phyloP scores from a whole-genome alignment of 345 rosid species.

The Rhodamnia argentea region DNA sequence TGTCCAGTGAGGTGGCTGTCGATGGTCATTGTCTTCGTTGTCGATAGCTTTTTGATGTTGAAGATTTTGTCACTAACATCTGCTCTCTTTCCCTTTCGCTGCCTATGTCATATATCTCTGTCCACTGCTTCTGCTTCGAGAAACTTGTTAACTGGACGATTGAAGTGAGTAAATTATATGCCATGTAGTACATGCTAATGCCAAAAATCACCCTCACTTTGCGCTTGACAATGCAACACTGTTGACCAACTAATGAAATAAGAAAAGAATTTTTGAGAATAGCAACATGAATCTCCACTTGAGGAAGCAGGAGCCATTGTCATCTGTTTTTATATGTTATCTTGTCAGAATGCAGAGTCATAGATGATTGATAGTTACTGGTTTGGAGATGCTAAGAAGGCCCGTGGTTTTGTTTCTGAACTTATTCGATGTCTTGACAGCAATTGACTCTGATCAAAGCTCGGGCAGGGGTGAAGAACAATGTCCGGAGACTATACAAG shows the following conservation, averaged over 20 bases:
- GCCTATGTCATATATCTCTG: not conserved
- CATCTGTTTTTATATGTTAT: not conserved
- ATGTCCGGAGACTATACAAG: slow-evolving; percentile 60
- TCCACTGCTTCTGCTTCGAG: not conserved
- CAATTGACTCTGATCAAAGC: slow-evolving; percentile 79
- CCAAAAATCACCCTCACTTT: not conserved
- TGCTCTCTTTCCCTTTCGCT: not conserved
- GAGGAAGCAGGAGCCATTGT: not conserved
- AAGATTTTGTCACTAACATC: not conserved
- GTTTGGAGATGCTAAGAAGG: not conserved
- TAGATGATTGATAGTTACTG: not conserved
- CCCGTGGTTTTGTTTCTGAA: not conserved
- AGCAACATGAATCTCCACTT: not conserved
- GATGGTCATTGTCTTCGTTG: not conserved
- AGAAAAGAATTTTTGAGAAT: not conserved
- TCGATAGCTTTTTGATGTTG: not conserved
- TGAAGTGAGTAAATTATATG: not conserved
- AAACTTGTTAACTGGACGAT: not conserved
- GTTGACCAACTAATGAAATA: not conserved
- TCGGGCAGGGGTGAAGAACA: slow-evolving; percentile 86
- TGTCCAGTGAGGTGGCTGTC: not conserved
- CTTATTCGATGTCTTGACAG: slow-evolving; percentile 24
- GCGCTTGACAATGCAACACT: not conserved
- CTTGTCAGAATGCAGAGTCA: not conserved
- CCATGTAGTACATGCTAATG: not conserved